Percentiles rank a stretch among this genome's conserved stretches.
Conservation (phyloP, 1,284 basidiomycete genomes). For the Cryptococcus jaspeensis region DNA sequence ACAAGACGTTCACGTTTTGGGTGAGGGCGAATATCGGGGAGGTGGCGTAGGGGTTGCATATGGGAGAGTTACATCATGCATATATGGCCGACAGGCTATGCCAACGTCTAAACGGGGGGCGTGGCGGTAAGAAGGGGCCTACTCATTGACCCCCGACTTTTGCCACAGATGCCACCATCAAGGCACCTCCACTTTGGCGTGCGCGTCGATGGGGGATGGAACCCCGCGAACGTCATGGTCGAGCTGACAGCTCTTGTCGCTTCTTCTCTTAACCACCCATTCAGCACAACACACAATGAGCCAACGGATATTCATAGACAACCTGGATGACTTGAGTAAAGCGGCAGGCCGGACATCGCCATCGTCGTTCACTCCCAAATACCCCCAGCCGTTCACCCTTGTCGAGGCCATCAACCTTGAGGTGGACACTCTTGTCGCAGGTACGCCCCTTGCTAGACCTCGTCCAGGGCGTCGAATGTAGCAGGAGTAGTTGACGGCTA, state of each 20-base stretch:
- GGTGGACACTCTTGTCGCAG: constrained; percentile 61
- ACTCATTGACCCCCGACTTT: background rate
- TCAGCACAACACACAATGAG: too few relatives aligned
- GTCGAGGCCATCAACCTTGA: constrained; percentile 65
- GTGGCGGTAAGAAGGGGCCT: background rate
- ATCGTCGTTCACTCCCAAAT: constrained; percentile 58
- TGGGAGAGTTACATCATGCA: background rate
- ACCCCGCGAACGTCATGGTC: background rate
- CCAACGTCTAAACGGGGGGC: background rate
- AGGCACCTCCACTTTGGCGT: background rate
- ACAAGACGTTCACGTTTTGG: constrained; percentile 51
- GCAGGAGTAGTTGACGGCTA: background rate
- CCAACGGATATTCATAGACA: too few relatives aligned
- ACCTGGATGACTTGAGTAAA: too few relatives aligned
- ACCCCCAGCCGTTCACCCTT: constrained; percentile 72
- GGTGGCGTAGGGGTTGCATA: constrained; percentile 10
- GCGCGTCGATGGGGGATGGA: background rate
- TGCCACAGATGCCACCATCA: background rate
- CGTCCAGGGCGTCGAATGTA: background rate
- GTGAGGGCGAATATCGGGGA: constrained; percentile 38
- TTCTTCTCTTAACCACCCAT: too few relatives aligned
- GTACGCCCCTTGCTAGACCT: constrained; percentile 1
- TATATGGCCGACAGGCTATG: background rate
- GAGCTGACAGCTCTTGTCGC: background rate
- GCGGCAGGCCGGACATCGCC: too few relatives aligned